These are phyloP conservation scores for Alternaria viburni DNA, from an alignment of 2,329 filamentous ascomycete genomes.

Conservation along the genomic window DNA sequence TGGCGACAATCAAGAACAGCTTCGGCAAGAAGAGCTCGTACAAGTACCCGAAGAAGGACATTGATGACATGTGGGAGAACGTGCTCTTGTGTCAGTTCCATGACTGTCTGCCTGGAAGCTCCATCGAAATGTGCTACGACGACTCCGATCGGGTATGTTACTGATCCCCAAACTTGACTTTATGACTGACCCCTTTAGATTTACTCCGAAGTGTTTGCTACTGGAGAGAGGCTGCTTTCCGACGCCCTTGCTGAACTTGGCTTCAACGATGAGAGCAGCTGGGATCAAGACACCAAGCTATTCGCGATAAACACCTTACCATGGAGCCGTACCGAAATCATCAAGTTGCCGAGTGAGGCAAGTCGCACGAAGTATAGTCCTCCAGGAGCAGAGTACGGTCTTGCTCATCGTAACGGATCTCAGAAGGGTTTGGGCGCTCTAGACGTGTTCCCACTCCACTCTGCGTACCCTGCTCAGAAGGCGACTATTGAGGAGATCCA, in stretches of 20 bases:
- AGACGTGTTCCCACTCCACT: constrained; percentile 35
- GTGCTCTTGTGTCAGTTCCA: constrained; percentile 96
- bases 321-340: constrained; percentile 79
- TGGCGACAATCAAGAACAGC: constrained; percentile 75
- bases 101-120: constrained; percentile 92
- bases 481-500: constrained; percentile 59
- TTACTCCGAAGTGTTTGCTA: constrained; percentile 82
- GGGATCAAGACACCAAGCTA: constrained; percentile 54
- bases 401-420: constrained; percentile 51
- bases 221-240: constrained; percentile 73
- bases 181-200: constrained; percentile 51
- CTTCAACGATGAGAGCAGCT: constrained; percentile 57
- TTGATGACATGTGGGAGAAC: constrained; percentile 95
- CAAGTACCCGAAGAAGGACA: constrained; percentile 90
- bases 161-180: neutral
- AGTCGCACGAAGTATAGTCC: constrained; percentile 41
- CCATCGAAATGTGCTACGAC: constrained; percentile 97
- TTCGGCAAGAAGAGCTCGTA: constrained; percentile 60
- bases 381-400: constrained; percentile 31
- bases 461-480: constrained; percentile 31
- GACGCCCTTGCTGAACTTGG: constrained; percentile 73
- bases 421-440: constrained; percentile 50
- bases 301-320: constrained; percentile 83
- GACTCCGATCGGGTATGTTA: constrained; percentile 77
- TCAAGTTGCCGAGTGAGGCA: constrained; percentile 61